A percentile compares a stretch with the other conserved stretches of the same genome.
These are phyloP conservation scores for Ophiocordyceps australis DNA, from an alignment of 2,329 filamentous ascomycete genomes.

Conservation along the genomic window DNA sequence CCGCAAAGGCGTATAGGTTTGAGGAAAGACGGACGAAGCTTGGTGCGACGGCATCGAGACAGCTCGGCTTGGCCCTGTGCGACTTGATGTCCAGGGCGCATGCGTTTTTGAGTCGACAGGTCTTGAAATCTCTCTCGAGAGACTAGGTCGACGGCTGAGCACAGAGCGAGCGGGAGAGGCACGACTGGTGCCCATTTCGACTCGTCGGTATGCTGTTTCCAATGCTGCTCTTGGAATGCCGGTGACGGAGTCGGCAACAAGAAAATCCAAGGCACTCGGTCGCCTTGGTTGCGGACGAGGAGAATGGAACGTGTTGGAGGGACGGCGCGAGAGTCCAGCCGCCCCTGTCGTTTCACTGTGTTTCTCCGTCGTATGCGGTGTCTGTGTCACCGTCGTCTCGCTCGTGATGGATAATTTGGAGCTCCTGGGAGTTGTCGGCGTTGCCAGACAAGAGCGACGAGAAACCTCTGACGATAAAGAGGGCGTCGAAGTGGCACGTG, in stretches of 20 bases:
- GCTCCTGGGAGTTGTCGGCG: background rate
- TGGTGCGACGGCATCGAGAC: background rate
- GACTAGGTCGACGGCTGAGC: too few species aligned
- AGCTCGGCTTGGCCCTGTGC: background rate
- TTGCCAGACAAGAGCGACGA: too few species aligned
- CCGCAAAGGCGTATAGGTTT: background rate
- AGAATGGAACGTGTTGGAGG: slow-evolving; percentile 2
- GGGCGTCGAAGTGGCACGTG: too few species aligned
- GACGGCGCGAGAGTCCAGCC: background rate
- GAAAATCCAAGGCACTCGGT: slow-evolving; percentile 5
- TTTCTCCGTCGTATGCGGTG: background rate
- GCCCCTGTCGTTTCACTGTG: slow-evolving; percentile 1
- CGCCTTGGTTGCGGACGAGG: slow-evolving; percentile 3
- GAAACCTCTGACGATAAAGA: too few species aligned
- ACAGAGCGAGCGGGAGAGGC: too few species aligned
- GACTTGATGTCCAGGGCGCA: background rate
- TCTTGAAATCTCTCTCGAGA: too few species aligned
- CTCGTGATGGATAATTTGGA: slow-evolving; percentile 1
- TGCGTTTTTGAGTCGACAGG: background rate
- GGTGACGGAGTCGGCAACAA: slow-evolving; percentile 4
- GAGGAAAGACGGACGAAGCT: background rate
- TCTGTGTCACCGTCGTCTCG: background rate
- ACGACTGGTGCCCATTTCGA: background rate
- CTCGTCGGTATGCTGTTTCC: slow-evolving; percentile 1
- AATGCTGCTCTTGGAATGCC: slow-evolving; percentile 1